These are phyloP conservation scores for Syzygium jambos DNA, from an alignment of 345 rosid species.

Conservation along the genomic window DNA sequence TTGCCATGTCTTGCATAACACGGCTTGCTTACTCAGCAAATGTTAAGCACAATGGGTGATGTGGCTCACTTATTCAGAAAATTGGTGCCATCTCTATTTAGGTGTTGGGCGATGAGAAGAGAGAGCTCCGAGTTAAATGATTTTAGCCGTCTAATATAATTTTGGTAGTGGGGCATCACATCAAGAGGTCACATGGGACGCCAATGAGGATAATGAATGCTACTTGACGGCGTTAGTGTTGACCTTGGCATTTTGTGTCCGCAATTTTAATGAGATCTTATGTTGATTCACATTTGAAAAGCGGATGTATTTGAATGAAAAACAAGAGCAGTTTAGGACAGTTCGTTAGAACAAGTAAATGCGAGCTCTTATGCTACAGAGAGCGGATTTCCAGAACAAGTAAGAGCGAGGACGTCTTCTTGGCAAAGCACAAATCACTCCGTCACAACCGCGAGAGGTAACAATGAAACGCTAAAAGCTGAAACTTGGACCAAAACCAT, in stretches of 20 bases:
- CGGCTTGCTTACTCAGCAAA: accelerated
- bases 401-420: background rate
- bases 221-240: background rate
- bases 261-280: background rate
- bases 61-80: background rate
- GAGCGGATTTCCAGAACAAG: background rate
- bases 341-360: background rate
- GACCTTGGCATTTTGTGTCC: background rate
- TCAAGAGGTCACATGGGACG: background rate
- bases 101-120: background rate
- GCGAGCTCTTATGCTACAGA: background rate
- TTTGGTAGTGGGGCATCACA: background rate
- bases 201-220: background rate
- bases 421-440: background rate
- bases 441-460: background rate
- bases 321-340: background rate
- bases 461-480: background rate
- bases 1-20: background rate
- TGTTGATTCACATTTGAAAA: background rate
- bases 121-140: accelerated
- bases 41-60: background rate
- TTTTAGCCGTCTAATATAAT: background rate
- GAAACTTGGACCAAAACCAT: background rate
- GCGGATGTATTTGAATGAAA: background rate
- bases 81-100: background rate